A percentile compares a stretch with the other conserved stretches of the same genome.
These are phyloP conservation scores for Blakeslea trispora DNA, from an alignment of 371 early-diverging fungal genomes.

Conservation along the genomic window DNA sequence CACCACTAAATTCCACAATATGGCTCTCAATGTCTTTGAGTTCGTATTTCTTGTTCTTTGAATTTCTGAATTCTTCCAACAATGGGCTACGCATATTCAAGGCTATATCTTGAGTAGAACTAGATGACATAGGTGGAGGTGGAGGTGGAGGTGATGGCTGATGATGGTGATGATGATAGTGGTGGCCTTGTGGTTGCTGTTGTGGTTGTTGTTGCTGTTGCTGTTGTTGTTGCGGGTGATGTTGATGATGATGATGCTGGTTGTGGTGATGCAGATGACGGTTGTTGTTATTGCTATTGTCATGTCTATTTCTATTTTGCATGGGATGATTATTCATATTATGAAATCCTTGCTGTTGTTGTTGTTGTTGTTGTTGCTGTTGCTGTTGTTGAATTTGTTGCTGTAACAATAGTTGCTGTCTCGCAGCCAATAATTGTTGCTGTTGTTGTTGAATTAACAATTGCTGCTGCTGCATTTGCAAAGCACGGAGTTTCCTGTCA, in stretches of 20 bases:
- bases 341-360: conserved; percentile 11
- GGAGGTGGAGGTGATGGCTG: conserved; percentile 12
- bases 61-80: conserved; percentile 93
- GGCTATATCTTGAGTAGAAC: conserved; percentile 39
- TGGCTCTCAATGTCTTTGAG: conserved; percentile 92
- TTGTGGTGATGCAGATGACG: neutral
- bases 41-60: conserved; percentile 93
- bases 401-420: conserved; percentile 53
- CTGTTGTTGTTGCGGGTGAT: neutral
- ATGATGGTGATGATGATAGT: conserved; percentile 7
- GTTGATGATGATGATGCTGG: neutral
- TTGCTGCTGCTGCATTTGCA: conserved; percentile 59
- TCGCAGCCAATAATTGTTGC: conserved; percentile 52
- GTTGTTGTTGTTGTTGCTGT: conserved; percentile 27
- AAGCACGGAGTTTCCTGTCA: conserved; percentile 56
- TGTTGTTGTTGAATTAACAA: conserved; percentile 57
- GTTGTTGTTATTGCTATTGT: conserved; percentile 1
- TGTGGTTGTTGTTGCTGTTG: conserved; percentile 46
- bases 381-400: conserved; percentile 31
- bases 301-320: conserved; percentile 3
- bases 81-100: conserved; percentile 74
- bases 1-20: conserved; percentile 97
- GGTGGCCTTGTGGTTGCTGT: conserved; percentile 31
- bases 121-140: neutral
- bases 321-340: conserved; percentile 4